Base-by-base conservation (phyloP, 768 basidiomycete genomes). In the Amanita molliuscula region DNA sequence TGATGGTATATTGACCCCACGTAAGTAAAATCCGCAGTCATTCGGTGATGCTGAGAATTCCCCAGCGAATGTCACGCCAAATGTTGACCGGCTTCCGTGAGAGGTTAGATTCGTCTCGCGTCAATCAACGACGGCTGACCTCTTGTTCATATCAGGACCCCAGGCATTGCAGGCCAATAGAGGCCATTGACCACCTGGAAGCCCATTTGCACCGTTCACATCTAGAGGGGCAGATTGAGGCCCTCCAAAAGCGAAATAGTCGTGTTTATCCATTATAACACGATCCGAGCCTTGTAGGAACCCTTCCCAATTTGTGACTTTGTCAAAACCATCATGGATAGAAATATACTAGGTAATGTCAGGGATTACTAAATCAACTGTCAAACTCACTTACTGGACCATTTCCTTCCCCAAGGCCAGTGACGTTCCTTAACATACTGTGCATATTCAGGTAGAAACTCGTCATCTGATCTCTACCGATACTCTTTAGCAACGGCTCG, bases 11-110 rank as follows among this genome's bases (percentile, higher is more conserved):
- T 49, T 54, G 10, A 60, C 58, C 8, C 63, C 64, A 1, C 50
- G 53, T 21, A 68, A 48, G 50, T 61, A 66, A 11, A 67, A 55
- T 7, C 62, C 84, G 58, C 87, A 88, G 47, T 78, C 71, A 58
- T 84, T 88, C 56, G 70, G 73, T 8, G 79, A 82, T 2, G 72
- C 72, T 47, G 83, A 78, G 64, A 84, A 91, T 64, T 94, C 91
- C 37, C 88, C 91, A 0, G 79, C 80, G 21, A 83, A 60, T 11
- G 80, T 80, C 35, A 91, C 65, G 8, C 91, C 91, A 57, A 89
- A 88, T 29, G 55, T 53, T 43, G 56, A 52, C 56, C 70, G 61
- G 54, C 73, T 76, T 55, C 42, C 42, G 25, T 42, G 28, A 20
- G 26, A 35, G 29, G 51, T 36, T 56, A 49, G 31, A 21, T 53